A percentile compares a stretch with the other conserved stretches of the same genome.
Conservation (phyloP, 768 basidiomycete genomes). For the Trametes maxima region DNA sequence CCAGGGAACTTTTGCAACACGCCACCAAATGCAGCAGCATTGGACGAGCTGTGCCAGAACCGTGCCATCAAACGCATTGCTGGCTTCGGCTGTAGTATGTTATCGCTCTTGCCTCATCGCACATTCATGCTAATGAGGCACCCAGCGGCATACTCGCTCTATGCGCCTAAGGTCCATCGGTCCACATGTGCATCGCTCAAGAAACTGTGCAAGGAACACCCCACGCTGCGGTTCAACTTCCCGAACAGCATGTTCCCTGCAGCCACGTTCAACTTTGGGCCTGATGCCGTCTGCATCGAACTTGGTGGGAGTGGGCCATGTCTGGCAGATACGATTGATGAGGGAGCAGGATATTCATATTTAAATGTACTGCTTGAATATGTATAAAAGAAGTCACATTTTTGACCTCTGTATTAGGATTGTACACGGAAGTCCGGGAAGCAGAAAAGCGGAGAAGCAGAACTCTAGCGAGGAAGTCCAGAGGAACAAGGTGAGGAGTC, state of each 20-base stretch:
- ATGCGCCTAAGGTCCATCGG: not conserved
- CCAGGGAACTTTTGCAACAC: not conserved
- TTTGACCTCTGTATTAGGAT: no score
- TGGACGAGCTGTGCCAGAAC: not conserved
- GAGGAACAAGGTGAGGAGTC: no score
- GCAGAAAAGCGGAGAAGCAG: no score
- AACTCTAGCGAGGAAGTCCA: no score
- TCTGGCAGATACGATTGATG: no score
- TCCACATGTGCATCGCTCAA: not conserved
- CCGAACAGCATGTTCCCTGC: conserved; percentile 19
- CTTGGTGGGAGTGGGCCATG: no score
- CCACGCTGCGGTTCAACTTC: conserved; percentile 15
- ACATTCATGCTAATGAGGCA: not conserved
- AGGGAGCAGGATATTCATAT: no score
- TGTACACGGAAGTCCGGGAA: no score
- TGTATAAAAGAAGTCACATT: no score
- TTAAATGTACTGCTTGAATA: no score
- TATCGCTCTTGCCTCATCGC: not conserved
- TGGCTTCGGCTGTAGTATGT: not conserved
- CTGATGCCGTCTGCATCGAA: not conserved
- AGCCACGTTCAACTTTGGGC: conserved; percentile 23
- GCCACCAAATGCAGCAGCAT: not conserved
- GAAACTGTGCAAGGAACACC: not conserved
- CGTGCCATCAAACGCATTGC: not conserved
- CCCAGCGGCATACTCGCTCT: not conserved